These are phyloP conservation scores for Emydomyces testavorans DNA, from an alignment of 2,329 filamentous ascomycete genomes.

Conservation along the genomic window DNA sequence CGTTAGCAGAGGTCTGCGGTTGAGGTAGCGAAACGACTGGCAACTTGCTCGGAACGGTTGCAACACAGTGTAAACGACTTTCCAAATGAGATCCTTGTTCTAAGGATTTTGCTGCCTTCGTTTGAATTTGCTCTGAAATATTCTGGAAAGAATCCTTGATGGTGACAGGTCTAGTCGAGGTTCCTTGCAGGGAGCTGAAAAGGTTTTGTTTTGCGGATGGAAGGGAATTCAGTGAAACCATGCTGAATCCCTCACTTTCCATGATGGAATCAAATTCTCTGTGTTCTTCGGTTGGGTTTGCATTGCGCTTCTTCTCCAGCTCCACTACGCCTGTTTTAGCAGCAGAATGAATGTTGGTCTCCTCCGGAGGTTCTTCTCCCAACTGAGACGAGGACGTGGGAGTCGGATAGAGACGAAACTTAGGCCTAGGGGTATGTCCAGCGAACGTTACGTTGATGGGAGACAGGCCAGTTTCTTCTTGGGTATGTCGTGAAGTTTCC, in stretches of 20 bases:
- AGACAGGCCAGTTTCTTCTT: slow-evolving; percentile 22
- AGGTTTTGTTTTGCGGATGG: slow-evolving; percentile 39
- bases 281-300: slow-evolving; percentile 33
- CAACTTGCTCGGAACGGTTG: not conserved
- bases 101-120: not conserved
- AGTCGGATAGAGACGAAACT: slow-evolving; percentile 30
- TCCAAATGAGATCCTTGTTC: not conserved
- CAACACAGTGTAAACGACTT: not conserved
- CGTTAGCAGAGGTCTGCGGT: not conserved
- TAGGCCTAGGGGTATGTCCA: slow-evolving; percentile 24
- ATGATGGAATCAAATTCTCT: slow-evolving; percentile 44
- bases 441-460: slow-evolving; percentile 27
- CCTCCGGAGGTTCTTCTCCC: slow-evolving; percentile 25
- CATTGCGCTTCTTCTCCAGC: not conserved
- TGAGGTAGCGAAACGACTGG: not conserved
- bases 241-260: slow-evolving; percentile 48
- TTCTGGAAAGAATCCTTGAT: slow-evolving; percentile 13
- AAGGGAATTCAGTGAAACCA: slow-evolving; percentile 45
- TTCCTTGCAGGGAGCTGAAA: slow-evolving; percentile 23
- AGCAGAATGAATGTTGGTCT: not conserved
- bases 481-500: slow-evolving; percentile 26
- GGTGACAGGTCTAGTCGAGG: not conserved
- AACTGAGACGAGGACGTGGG: slow-evolving; percentile 32
- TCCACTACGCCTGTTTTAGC: not conserved
- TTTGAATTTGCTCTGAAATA: slow-evolving; percentile 7